Evolutionary conservation across 805 yeast species (phyloP).

Genomic region (Candida sonorensis): DNA sequence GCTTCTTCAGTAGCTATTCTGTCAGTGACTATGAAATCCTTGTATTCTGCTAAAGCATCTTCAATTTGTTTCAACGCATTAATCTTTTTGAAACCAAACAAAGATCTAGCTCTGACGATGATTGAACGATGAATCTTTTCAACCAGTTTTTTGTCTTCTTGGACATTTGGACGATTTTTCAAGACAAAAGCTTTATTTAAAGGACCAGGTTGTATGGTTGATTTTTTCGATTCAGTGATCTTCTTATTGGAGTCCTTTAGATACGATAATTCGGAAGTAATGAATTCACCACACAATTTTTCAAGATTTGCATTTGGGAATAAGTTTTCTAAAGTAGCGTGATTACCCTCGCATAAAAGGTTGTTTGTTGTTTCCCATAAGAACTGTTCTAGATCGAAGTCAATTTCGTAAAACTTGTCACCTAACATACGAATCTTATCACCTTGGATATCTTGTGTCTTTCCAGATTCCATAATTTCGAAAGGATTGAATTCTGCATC

Average conservation of each 20-base stretch:
- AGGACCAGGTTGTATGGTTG: neutral
- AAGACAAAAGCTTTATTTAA: neutral
- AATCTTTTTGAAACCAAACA: neutral
- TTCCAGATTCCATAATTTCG: conserved; percentile 18
- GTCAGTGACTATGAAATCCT: no score
- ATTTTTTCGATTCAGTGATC: neutral
- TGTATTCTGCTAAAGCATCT: neutral
- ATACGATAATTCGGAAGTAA: conserved; percentile 4
- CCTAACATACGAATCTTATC: conserved; percentile 21
- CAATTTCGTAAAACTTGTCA: conserved; percentile 12
- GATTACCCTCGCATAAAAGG: no score
- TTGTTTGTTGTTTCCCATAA: conserved; percentile 19
- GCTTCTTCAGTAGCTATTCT: neutral
- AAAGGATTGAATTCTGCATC: conserved; percentile 46
- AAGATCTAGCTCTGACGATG: neutral
- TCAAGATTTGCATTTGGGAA: no score
- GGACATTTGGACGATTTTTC: neutral
- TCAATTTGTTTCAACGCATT: neutral
- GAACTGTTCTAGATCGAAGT: conserved; percentile 20
- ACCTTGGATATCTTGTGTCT: conserved; percentile 11
- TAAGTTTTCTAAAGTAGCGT: no score
- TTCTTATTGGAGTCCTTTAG: neutral
- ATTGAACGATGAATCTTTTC: neutral
- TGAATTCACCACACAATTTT: conserved; percentile 5
- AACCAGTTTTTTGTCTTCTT: neutral